These are phyloP conservation scores for Sporothrix dimorphospora DNA, from an alignment of 2,329 filamentous ascomycete species.

Conservation along the genomic window DNA sequence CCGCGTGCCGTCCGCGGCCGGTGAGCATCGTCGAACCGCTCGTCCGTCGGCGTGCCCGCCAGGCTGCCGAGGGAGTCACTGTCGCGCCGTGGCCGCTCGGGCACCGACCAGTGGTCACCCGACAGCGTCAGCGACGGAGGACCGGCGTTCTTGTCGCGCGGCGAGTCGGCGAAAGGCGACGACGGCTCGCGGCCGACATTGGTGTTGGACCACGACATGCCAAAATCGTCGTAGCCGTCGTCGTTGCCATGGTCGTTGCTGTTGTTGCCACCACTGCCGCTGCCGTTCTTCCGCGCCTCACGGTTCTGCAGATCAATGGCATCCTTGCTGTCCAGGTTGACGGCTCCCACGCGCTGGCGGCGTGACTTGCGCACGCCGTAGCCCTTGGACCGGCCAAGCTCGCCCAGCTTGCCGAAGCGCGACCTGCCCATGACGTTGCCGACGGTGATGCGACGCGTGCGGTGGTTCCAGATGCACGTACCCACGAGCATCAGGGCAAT, in stretches of 20 bases:
- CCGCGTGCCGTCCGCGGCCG: slow-evolving; percentile 36
- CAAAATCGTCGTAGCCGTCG: slow-evolving; percentile 27
- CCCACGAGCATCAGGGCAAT: slow-evolving; percentile 55
- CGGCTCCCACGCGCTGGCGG: slow-evolving; percentile 41
- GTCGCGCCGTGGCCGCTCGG: slow-evolving; percentile 44
- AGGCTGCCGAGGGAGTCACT: slow-evolving; percentile 56
- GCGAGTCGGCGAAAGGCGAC: slow-evolving; percentile 36
- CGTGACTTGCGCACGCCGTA: slow-evolving; percentile 47
- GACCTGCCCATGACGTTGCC: slow-evolving; percentile 56
- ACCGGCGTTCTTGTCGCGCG: slow-evolving; percentile 17
- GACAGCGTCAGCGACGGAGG: slow-evolving; percentile 33
- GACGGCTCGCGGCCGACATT: slow-evolving; percentile 23
- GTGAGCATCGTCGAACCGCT: slow-evolving; percentile 44
- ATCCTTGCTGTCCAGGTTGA: slow-evolving; percentile 43
- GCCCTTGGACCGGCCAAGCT: slow-evolving; percentile 39
- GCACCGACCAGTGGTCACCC: slow-evolving; percentile 34
- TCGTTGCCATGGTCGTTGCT: slow-evolving; percentile 34
- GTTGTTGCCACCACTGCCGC: slow-evolving; percentile 35
- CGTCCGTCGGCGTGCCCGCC: slow-evolving; percentile 51
- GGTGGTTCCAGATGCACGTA: slow-evolving; percentile 59
- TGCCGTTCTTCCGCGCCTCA: slow-evolving; percentile 38
- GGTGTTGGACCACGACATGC: slow-evolving; percentile 24
- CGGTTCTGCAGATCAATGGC: slow-evolving; percentile 52
- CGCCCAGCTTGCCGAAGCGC: slow-evolving; percentile 33
- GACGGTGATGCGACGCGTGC: slow-evolving; percentile 53